Conservation (phyloP, 177 flowering plant species). For the Vitis hybrid region DNA sequence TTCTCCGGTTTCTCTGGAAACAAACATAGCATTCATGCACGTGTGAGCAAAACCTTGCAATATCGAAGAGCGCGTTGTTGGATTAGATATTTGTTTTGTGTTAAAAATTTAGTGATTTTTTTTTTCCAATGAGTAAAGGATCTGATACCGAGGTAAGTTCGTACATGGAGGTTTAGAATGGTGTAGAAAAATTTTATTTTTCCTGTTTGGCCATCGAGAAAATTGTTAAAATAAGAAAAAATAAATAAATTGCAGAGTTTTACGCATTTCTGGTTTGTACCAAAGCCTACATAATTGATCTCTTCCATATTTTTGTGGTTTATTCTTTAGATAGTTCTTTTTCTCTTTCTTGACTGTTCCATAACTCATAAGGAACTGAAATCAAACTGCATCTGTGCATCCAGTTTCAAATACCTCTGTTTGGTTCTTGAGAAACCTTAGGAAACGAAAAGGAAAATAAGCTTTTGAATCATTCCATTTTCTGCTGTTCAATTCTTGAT, state of each 20-base stretch:
- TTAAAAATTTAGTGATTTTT: background rate
- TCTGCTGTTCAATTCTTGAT: background rate
- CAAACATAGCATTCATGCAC: too few relatives aligned
- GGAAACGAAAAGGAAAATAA: background rate
- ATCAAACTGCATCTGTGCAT: too few relatives aligned
- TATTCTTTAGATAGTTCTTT: too few relatives aligned
- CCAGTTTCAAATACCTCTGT: background rate
- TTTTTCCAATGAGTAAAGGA: background rate
- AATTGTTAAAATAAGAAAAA: too few relatives aligned
- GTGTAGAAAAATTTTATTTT: background rate
- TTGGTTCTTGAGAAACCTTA: background rate
- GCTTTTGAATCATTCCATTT: background rate
- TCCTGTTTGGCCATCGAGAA: background rate
- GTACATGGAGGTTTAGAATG: background rate
- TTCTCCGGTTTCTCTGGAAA: too few relatives aligned
- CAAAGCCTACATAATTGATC: too few relatives aligned
- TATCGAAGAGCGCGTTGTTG: background rate
- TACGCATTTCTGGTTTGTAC: too few relatives aligned
- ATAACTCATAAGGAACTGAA: too few relatives aligned
- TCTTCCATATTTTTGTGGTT: too few relatives aligned
- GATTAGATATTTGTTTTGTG: background rate
- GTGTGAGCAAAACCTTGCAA: too few relatives aligned
- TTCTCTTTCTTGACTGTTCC: too few relatives aligned
- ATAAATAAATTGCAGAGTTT: too few relatives aligned
- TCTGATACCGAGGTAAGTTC: background rate